A percentile compares a stretch with the other conserved stretches of the same genome.
Conservation (phyloP, 768 basidiomycete genomes). For the Rhodotorula graminis region DNA sequence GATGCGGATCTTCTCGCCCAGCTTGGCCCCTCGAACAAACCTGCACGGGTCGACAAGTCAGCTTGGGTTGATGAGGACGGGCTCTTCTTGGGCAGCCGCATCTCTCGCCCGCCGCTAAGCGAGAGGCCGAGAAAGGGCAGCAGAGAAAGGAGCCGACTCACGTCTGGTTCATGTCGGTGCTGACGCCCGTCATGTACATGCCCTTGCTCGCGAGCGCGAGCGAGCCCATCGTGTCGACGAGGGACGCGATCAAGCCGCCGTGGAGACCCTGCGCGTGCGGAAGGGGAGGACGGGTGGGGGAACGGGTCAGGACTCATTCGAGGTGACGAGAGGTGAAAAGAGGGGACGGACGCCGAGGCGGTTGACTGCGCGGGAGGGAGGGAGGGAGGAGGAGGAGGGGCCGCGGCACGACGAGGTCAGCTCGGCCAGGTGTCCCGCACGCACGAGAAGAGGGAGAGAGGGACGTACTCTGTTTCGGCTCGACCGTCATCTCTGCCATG, state of each 20-base stretch:
- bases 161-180: slow-evolving; percentile 5
- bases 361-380: slow-evolving; percentile 11
- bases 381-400: neutral
- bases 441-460: too few species aligned
- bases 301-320: too few species aligned
- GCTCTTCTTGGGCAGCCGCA: too few species aligned
- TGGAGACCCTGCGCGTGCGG: slow-evolving; percentile 20
- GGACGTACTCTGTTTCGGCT: slow-evolving; percentile 22
- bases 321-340: too few species aligned
- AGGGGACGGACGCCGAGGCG: slow-evolving; percentile 5
- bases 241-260: slow-evolving; percentile 37
- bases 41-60: neutral
- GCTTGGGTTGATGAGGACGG: too few species aligned
- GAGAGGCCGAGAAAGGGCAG: too few species aligned
- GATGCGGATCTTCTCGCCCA: slow-evolving; percentile 31
- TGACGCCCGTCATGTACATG: slow-evolving; percentile 34
- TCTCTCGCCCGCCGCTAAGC: neutral
- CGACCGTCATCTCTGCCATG: slow-evolving; percentile 15
- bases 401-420: too few species aligned
- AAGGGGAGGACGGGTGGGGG: too few species aligned
- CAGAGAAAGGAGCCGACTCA: neutral
- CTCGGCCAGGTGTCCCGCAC: neutral
- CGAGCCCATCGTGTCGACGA: slow-evolving; percentile 40
- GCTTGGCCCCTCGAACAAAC: slow-evolving; percentile 37
- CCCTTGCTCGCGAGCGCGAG: slow-evolving; percentile 38